phyloP scores from a whole-genome alignment of 225 moss, liverwort and hornwort species.

The Rhytidiadelphus loreus region DNA sequence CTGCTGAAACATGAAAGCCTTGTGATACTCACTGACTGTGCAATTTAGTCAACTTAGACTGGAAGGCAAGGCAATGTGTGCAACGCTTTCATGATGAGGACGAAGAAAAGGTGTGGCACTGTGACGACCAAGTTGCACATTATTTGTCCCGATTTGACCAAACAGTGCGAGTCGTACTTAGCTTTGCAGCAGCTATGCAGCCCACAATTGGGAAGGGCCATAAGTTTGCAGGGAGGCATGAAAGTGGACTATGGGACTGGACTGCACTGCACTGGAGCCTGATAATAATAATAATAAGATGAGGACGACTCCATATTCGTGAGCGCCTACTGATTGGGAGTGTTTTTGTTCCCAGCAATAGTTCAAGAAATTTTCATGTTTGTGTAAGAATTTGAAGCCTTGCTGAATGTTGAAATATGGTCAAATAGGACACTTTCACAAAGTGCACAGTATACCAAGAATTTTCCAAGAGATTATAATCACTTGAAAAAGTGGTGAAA shows the following conservation, averaged over 20 bases:
- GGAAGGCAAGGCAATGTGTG: too few species aligned
- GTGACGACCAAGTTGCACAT: background rate
- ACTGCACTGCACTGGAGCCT: background rate
- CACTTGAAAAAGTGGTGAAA: too few species aligned
- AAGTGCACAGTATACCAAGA: too few species aligned
- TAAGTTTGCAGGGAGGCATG: background rate
- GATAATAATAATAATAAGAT: background rate
- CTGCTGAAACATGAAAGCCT: background rate
- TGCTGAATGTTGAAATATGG: too few species aligned
- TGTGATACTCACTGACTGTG: background rate
- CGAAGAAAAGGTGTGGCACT: background rate
- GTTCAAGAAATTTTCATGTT: background rate
- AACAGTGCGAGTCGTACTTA: background rate
- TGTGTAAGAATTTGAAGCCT: background rate
- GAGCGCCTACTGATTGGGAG: background rate
- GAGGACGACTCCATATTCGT: background rate
- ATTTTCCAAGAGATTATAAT: too few species aligned
- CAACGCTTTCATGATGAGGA: background rate
- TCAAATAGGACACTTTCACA: too few species aligned
- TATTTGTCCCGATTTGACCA: background rate
- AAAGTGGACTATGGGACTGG: background rate
- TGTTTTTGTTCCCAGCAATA: too few species aligned
- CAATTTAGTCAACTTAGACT: background rate
- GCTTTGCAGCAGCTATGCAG: background rate
- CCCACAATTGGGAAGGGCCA: background rate